Base-by-base conservation (phyloP, 805 yeast species). In the Millerozyma acaciae region DNA sequence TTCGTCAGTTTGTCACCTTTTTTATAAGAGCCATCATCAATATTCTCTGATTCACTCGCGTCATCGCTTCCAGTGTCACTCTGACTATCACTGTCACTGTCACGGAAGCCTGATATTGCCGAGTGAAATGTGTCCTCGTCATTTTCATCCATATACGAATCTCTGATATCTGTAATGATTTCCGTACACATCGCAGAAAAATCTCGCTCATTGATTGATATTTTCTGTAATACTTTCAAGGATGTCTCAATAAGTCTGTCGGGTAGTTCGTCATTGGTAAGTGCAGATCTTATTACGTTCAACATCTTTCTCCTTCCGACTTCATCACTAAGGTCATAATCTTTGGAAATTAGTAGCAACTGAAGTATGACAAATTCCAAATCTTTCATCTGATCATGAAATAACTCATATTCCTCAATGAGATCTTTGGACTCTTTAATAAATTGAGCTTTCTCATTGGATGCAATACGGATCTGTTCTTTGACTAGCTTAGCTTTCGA, bases 321-420 rank as follows among this genome's bases (percentile, higher is more conserved):
- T 55, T 89, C 96, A 62, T 93, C 97, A 46, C 87, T 81, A 49
- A 77, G 87, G 54, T 93, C 97, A 50, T 82, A 83, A 23, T 75
- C 74, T 18, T 73, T 72, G 1, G 89, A 80, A 17, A 86, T 73
- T 7, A 64, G 56, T 23, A 90, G 53, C 14, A 90, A 55, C 55
- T 93, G 96, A 37, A 78, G 77, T 26, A 88, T 70, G 29, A 88
- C 75, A 50, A 79, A 88, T 42, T 84, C 89, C 18, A 77, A 51
- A 35, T 82, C 87, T 15, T 63, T 67, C 4, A 73, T 62, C 34
- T 79, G 78, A 3, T 63, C 66, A 1, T 64, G 57, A 32, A 57
- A 55, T 2, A 56, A 46, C n/a, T 37, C 31, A 28, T 50, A 57
- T 15, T 49, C 48, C 5, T 47, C 51, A 9, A 53, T 53, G 15